Evolutionary conservation across 1,139 yeast species (phyloP), one percentile per base, ranked within the genome.

Genomic region (Taiozyma onychis): DNA sequence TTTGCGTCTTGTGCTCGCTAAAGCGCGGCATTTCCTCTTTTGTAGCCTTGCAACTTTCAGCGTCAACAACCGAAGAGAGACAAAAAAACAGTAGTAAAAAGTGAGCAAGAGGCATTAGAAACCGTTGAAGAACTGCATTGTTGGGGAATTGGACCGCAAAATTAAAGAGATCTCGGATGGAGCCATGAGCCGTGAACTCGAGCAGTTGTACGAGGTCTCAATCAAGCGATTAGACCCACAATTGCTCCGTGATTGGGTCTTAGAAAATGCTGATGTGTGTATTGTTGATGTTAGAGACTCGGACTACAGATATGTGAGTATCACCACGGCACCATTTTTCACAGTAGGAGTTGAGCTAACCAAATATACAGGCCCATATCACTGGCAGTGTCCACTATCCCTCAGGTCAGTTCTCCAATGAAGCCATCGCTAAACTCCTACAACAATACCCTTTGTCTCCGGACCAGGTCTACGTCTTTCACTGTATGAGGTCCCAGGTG

Each of bases 381-480:
- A 50, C 44, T 18, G 49, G 47, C 2, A 47, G 58, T 1, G 28
- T 53, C 0, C 44, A 60, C 27, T 41, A 21, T 14, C 54, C 62
- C 3, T 51, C 57, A 1, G 48, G 49, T 11, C 7, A 27, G 1
- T 57, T 60, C 30, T 32, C 37, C 3, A n/a, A n/a, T 2, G 47
- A 41, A 0, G 34, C 48, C 1, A 81, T 82, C 8, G 57, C 72
- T 27, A 58, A 63, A 11, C 66, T 89, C 18, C 71, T 86, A n/a
- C 60, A 61, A 1, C 73, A 73, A 54, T 81, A 80, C 63, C 87
- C 91, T 0, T 60, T 73, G 9, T 73, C 81, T 6, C 79, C 82
- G 57, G 41, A 41, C 1, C 35, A 47, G 9, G 43, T 18, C 0
- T 56, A 49, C 34, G 47, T 59, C 3, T 55, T 60, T 48, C 63